Conservation (phyloP, 192 early-diverging fungal species). For the Coemansia pectinata region DNA sequence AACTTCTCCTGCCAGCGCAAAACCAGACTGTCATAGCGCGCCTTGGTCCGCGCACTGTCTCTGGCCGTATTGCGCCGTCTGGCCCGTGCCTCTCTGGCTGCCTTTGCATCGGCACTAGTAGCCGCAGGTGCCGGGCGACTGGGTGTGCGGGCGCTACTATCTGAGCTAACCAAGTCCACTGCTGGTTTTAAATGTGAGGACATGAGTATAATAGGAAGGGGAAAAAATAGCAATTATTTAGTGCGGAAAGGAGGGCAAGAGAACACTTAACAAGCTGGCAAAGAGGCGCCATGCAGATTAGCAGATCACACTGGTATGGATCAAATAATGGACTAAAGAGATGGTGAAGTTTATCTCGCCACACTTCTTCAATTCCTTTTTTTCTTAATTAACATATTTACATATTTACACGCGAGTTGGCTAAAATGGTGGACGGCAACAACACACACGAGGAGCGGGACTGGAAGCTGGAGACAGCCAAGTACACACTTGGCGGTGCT, state of each 20-base stretch:
- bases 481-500: conserved; percentile 56
- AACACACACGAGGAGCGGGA: conserved; percentile 24
- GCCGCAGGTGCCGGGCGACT: neutral
- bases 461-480: conserved; percentile 47
- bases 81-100: conserved; percentile 7
- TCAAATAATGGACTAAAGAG: neutral
- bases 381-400: neutral
- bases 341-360: neutral
- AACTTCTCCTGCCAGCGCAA: conserved; percentile 54
- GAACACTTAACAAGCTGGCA: neutral
- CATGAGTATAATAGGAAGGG: neutral
- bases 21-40: conserved; percentile 32
- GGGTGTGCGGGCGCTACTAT: neutral
- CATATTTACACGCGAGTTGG: neutral
- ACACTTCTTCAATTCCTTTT: neutral
- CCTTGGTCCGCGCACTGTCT: conserved; percentile 28
- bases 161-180: neutral
- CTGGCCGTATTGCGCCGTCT: conserved; percentile 17
- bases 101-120: neutral
- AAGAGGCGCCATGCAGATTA: neutral
- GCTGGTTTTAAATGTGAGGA: neutral
- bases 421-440: conserved; percentile 10
- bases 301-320: neutral
- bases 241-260: neutral
- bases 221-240: neutral